phyloP scores from a whole-genome alignment of 345 rosid genomes.

The Lumnitzera racemosa region DNA sequence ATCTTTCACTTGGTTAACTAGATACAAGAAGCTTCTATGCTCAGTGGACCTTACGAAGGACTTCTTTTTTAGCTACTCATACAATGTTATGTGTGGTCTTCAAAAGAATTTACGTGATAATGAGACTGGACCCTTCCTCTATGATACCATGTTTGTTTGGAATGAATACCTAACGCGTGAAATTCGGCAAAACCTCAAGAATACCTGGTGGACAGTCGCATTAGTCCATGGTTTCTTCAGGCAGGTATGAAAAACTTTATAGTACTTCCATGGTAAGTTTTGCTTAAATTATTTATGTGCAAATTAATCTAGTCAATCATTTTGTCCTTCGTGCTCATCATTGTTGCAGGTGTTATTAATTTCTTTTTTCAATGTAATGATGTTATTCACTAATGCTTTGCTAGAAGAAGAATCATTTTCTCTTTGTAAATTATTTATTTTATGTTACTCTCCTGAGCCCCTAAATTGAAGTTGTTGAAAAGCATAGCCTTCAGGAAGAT shows the following conservation, averaged over 20 bases:
- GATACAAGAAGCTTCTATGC: constrained; percentile 98
- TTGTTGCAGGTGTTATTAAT: too few relatives aligned
- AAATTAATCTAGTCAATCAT: too few relatives aligned
- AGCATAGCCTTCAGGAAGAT: too few relatives aligned
- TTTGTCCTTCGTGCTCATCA: too few relatives aligned
- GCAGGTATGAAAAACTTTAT: constrained; percentile 48
- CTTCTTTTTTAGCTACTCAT: constrained; percentile 98
- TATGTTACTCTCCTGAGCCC: too few relatives aligned
- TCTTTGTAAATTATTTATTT: too few relatives aligned
- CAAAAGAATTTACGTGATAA: constrained; percentile 58
- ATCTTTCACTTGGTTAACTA: constrained; percentile 34
- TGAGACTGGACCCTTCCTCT: constrained; percentile 35
- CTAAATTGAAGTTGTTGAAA: too few relatives aligned
- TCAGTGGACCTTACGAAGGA: constrained; percentile 89
- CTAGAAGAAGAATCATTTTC: too few relatives aligned
- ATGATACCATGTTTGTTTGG: constrained; percentile 93
- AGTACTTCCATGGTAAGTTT: background rate
- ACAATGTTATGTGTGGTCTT: constrained; percentile 72
- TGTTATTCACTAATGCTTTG: too few relatives aligned
- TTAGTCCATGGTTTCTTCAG: constrained; percentile 89
- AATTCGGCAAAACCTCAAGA: constrained; percentile 54
- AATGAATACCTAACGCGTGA: constrained; percentile 79
- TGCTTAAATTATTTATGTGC: background rate
- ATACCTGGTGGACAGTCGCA: constrained; percentile 85
- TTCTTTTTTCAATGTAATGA: too few relatives aligned